Conservation (phyloP, 805 yeast genomes). For the Metschnikowia drakensbergensis region DNA sequence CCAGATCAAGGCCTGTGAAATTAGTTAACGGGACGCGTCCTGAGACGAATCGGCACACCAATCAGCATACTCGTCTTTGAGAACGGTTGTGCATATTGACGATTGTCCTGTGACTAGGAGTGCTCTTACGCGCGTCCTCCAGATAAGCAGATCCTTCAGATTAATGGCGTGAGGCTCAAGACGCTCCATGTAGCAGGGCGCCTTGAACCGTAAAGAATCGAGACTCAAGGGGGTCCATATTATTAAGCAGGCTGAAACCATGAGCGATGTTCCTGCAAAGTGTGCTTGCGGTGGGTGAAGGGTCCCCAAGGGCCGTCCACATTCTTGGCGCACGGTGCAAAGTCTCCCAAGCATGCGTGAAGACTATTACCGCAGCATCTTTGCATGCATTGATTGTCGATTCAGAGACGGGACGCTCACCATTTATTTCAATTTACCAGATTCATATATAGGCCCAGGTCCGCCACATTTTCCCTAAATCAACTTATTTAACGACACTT, state of each 20-base stretch:
- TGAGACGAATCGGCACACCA: background rate
- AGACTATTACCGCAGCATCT: constrained; percentile 5
- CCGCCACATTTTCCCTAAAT: too few relatives aligned
- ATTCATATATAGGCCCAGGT: background rate
- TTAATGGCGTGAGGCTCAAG: background rate
- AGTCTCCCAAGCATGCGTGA: background rate
- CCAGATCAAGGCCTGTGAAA: background rate
- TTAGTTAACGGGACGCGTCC: background rate
- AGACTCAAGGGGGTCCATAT: too few relatives aligned
- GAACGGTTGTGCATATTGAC: background rate
- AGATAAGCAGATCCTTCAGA: constrained; percentile 1
- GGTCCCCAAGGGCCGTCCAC: background rate
- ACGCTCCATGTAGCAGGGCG: background rate
- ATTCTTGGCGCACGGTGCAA: background rate
- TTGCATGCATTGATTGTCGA: constrained; percentile 2
- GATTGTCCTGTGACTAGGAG: background rate
- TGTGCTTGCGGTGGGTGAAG: background rate
- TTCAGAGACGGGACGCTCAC: background rate
- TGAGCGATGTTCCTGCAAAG: too few relatives aligned
- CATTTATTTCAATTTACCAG: background rate
- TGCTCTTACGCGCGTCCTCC: background rate
- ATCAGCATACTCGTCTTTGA: background rate
- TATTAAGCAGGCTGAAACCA: too few relatives aligned
- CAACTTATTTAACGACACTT: too few relatives aligned
- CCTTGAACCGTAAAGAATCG: too few relatives aligned